Conservation (phyloP, 1,139 yeast genomes). For the Arxiozyma slooffiae region DNA sequence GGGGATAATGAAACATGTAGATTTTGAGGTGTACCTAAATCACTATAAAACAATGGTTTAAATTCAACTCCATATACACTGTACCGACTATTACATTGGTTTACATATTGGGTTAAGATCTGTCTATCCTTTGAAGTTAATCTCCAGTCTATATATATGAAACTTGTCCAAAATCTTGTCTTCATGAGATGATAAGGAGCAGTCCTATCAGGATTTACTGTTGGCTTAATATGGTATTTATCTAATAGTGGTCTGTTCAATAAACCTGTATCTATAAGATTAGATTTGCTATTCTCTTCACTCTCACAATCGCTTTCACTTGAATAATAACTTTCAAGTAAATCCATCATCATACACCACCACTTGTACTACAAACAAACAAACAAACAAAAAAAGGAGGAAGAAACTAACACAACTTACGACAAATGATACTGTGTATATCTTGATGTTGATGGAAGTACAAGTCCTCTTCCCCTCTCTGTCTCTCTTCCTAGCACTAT, state of each 20-base stretch:
- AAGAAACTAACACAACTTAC: background rate
- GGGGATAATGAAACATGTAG: slow-evolving; percentile 22
- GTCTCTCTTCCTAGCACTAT: too few species aligned
- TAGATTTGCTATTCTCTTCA: slow-evolving; percentile 10
- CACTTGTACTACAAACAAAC: background rate
- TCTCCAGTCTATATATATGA: slow-evolving; percentile 21
- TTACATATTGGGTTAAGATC: background rate
- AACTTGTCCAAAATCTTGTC: slow-evolving; percentile 12
- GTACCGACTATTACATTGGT: slow-evolving; percentile 2
- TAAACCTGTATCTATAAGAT: background rate
- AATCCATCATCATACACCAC: slow-evolving; percentile 1
- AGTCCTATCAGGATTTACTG: background rate
- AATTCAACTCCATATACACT: slow-evolving; percentile 7
- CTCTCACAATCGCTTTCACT: background rate
- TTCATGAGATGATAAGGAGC: background rate
- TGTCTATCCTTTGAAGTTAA: slow-evolving; percentile 7
- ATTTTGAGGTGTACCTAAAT: slow-evolving; percentile 20
- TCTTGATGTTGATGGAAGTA: too few species aligned
- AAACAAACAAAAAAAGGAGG: background rate
- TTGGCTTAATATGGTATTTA: slow-evolving; percentile 21
- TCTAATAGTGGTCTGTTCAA: slow-evolving; percentile 15
- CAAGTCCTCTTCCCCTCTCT: too few species aligned
- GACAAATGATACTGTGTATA: too few species aligned
- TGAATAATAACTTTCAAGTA: background rate
- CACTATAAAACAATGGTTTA: slow-evolving; percentile 16